phyloP scores from a whole-genome alignment of 169 alveolate species.

The Besnoitia besnoiti region DNA sequence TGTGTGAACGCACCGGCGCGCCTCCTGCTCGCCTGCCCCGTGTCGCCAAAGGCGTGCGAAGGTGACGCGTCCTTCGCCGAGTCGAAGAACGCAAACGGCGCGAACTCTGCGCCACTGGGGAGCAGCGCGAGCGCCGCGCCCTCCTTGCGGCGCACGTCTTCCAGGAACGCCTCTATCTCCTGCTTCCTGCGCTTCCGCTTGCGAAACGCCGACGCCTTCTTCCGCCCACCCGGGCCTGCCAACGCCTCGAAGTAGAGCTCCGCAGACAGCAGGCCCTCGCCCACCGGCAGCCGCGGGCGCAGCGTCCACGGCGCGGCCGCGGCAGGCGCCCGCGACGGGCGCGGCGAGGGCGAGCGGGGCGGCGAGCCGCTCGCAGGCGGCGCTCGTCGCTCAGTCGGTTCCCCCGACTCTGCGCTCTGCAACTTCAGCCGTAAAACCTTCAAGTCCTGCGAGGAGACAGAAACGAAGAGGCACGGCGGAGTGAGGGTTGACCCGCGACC shows the following conservation, averaged over 20 bases:
- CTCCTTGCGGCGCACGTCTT: background rate
- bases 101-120: background rate
- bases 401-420: background rate
- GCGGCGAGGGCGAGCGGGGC: background rate
- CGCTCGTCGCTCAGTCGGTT: background rate
- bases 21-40: background rate
- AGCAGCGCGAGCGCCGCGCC: background rate
- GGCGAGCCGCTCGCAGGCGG: background rate
- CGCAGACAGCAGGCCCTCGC: background rate
- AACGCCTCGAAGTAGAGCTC: background rate
- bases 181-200: background rate
- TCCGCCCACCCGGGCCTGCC: background rate
- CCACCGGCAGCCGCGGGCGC: background rate
- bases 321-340: background rate
- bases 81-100: background rate
- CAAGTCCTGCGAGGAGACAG: too few species aligned
- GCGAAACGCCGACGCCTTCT: background rate
- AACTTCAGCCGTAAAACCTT: background rate
- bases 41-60: background rate
- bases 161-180: background rate
- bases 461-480: too few species aligned
- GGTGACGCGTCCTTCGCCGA: background rate
- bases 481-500: too few species aligned
- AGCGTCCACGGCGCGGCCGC: background rate
- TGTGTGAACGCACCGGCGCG: background rate